Evolutionary conservation across 352 stramenopile species (phyloP).

Genomic region (Phytophthora europaea): DNA sequence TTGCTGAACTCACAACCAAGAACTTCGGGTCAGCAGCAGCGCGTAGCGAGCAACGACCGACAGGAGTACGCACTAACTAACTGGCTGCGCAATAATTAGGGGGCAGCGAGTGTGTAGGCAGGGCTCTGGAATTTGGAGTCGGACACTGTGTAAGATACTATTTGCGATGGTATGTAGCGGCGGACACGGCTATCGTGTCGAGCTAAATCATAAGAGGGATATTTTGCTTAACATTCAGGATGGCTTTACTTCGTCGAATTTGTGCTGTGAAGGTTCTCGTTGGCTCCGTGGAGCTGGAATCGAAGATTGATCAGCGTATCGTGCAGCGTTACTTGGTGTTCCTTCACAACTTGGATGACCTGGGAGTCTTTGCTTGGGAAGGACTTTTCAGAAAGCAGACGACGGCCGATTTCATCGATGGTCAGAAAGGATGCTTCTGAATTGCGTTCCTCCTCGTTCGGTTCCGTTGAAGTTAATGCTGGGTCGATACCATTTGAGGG

Average conservation of each 20-base stretch:
- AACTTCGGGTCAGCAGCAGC: constrained; percentile 40
- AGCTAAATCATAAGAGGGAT: constrained; percentile 20
- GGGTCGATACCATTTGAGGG: neutral
- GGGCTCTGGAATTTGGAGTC: constrained; percentile 16
- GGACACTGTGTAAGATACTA: constrained; percentile 41
- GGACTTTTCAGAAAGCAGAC: constrained; percentile 37
- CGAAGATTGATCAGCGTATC: constrained; percentile 19
- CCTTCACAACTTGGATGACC: constrained; percentile 38
- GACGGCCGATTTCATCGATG: constrained; percentile 41
- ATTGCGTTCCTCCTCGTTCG: constrained; percentile 1
- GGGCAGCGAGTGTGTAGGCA: neutral
- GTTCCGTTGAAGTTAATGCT: neutral
- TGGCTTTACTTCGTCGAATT: neutral
- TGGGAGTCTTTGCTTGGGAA: constrained; percentile 40
- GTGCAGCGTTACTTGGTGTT: constrained; percentile 36
- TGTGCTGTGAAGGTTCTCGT: constrained; percentile 2
- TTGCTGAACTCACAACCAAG: constrained; percentile 51
- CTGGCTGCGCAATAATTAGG: constrained; percentile 69
- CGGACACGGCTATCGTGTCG: constrained; percentile 20
- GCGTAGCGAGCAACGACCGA: constrained; percentile 41
- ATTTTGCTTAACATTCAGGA: constrained; percentile 17
- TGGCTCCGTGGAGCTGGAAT: constrained; percentile 12
- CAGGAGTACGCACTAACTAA: constrained; percentile 72
- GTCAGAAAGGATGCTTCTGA: constrained; percentile 30
- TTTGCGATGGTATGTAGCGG: constrained; percentile 26